A percentile compares a stretch with the other conserved stretches of the same genome.
These are phyloP conservation scores for Mycena venus DNA, from an alignment of 768 basidiomycete genomes.

Conservation along the genomic window DNA sequence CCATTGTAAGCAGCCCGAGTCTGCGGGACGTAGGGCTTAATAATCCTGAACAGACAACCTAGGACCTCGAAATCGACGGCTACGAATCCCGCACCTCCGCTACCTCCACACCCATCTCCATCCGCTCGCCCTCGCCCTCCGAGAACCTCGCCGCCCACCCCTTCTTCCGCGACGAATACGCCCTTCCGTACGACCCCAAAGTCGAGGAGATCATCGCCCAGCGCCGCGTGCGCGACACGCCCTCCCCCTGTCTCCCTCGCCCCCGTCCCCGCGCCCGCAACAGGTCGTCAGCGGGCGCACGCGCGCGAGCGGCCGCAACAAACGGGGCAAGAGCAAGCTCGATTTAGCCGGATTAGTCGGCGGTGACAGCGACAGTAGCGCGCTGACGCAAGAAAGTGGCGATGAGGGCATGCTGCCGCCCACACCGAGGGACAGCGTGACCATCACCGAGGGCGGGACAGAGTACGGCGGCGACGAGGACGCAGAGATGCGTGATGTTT, in stretches of 20 bases:
- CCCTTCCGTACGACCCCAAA: constrained; percentile 69
- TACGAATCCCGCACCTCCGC: constrained; percentile 60
- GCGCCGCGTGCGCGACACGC: constrained; percentile 75
- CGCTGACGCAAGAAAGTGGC: constrained; percentile 85
- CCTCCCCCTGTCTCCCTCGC: constrained; percentile 73
- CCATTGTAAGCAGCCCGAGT: constrained; percentile 62
- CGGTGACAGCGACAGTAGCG: constrained; percentile 89
- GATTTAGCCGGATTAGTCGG: constrained; percentile 82
- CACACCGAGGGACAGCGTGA: constrained; percentile 76
- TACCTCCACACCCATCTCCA: constrained; percentile 59
- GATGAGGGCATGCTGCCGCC: constrained; percentile 71
- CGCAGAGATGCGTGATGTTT: constrained; percentile 68
- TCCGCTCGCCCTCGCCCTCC: constrained; percentile 77
- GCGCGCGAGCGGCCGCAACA: constrained; percentile 41
- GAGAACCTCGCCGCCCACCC: constrained; percentile 79
- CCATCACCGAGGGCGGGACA: constrained; percentile 79
- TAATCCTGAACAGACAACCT: constrained; percentile 30
- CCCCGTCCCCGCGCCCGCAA: constrained; percentile 47
- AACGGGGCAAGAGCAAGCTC: constrained; percentile 64
- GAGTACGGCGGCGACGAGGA: constrained; percentile 78
- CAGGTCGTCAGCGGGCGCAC: constrained; percentile 42
- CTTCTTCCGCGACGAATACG: constrained; percentile 80
- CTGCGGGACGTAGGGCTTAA: constrained; percentile 19
- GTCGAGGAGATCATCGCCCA: constrained; percentile 72
- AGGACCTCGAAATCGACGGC: constrained; percentile 62